These are phyloP conservation scores for Leishmania mexicana DNA, from an alignment of 208 protist genomes.

Conservation along the genomic window DNA sequence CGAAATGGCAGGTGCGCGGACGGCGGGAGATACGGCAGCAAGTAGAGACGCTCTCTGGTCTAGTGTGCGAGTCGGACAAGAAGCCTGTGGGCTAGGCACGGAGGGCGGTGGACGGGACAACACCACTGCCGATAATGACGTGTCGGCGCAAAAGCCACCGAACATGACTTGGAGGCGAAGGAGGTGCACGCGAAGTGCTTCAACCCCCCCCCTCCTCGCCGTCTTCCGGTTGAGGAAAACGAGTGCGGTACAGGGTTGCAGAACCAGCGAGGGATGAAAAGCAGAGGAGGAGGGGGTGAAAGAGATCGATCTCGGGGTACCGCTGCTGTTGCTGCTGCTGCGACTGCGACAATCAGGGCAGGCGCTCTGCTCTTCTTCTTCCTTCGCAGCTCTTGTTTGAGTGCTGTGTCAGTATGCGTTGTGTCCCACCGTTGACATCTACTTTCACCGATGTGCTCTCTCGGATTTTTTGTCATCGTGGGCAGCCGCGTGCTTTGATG, in stretches of 20 bases:
- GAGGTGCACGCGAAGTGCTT: background rate
- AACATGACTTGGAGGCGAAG: background rate
- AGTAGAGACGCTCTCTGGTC: conserved; percentile 23
- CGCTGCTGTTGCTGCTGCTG: background rate
- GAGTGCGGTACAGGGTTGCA: background rate
- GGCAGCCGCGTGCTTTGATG: background rate
- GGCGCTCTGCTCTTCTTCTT: background rate
- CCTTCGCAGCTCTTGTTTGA: background rate
- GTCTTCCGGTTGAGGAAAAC: background rate
- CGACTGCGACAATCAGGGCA: background rate
- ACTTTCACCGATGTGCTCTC: background rate
- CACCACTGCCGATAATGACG: background rate
- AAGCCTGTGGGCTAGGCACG: conserved; percentile 9
- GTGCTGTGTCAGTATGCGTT: background rate
- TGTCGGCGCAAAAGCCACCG: background rate
- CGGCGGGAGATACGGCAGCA: conserved; percentile 34
- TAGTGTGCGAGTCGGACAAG: conserved; percentile 12
- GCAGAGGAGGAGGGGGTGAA: background rate
- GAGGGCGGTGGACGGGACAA: too few species aligned
- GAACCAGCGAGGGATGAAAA: background rate
- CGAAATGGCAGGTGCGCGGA: conserved; percentile 46
- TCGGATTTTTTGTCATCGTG: background rate
- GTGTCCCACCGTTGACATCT: background rate
- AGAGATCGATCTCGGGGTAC: background rate
- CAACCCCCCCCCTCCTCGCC: background rate